Percentiles rank a stretch among this genome's conserved stretches.
phyloP scores from a whole-genome alignment of 2,329 filamentous ascomycete species.

The Apiospora aurea region DNA sequence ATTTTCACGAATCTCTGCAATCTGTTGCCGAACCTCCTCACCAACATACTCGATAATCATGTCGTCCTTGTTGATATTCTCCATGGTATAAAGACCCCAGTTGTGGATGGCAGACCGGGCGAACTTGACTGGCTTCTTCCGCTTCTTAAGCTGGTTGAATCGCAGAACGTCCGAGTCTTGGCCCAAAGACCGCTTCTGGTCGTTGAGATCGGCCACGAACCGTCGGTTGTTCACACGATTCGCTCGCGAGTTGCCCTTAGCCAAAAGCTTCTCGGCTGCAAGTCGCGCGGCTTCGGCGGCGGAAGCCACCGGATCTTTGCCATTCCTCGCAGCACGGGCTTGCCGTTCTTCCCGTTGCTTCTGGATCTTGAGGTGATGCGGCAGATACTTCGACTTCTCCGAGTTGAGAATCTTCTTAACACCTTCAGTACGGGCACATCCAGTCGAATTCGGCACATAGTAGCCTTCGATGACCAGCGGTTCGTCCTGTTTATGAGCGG shows the following conservation, averaged over 20 bases:
- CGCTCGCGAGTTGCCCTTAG: conserved; percentile 89
- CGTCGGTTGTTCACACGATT: conserved; percentile 96
- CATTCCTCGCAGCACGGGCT: conserved; percentile 69
- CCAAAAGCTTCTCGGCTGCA: conserved; percentile 78
- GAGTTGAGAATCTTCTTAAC: conserved; percentile 95
- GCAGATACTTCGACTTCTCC: conserved; percentile 97
- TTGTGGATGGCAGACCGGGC: conserved; percentile 98
- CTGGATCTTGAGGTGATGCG: conserved; percentile 95
- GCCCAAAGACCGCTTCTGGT: conserved; percentile 86
- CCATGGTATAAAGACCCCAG: conserved; percentile 97
- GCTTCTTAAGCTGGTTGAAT: conserved; percentile 99
- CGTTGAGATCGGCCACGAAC: conserved; percentile 91
- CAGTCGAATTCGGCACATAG: conserved; percentile 86
- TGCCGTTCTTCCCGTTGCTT: conserved; percentile 92
- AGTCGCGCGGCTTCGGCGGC: conserved; percentile 76
- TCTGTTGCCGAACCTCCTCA: conserved; percentile 94
- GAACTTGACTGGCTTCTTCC: conserved; percentile 99
- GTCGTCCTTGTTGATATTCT: conserved; percentile 95
- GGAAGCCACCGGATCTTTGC: conserved; percentile 69
- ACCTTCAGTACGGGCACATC: conserved; percentile 89
- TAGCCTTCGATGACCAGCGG: conserved; percentile 64
- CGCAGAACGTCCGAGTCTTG: conserved; percentile 90
- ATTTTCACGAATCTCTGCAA: conserved; percentile 93
- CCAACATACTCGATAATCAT: conserved; percentile 99
- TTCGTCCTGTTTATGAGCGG: conserved; percentile 39